These are phyloP conservation scores for Juglanconis oblonga DNA, from an alignment of 2,329 filamentous ascomycete genomes.

Conservation along the genomic window DNA sequence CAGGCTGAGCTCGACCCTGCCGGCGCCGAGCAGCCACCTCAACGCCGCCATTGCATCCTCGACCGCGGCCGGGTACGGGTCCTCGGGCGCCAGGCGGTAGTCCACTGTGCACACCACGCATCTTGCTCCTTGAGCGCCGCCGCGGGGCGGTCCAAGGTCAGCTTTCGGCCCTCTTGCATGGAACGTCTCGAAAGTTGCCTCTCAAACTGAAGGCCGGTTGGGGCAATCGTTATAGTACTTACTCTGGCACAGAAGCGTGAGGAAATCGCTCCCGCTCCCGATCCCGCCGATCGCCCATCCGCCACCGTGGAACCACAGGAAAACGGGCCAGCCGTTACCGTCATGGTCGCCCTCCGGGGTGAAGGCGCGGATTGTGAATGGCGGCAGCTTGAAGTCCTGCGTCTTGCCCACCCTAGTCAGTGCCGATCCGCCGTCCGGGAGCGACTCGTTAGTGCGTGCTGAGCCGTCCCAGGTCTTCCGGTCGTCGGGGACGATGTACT, in stretches of 20 bases:
- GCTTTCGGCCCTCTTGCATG: slow-evolving; percentile 6
- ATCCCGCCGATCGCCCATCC: no score
- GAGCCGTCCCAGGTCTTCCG: slow-evolving; percentile 6
- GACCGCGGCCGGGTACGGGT: neutral
- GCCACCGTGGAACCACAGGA: no score
- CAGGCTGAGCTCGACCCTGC: no score
- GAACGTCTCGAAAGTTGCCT: slow-evolving; percentile 17
- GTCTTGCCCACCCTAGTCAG: no score
- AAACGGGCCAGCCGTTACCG: no score
- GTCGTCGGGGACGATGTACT: slow-evolving; percentile 34
- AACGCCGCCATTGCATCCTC: neutral
- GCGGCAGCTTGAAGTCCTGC: no score
- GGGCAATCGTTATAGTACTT: no score
- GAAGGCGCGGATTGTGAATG: no score
- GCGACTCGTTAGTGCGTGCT: neutral
- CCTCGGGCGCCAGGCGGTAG: neutral
- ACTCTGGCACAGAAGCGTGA: no score
- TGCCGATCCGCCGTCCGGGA: no score
- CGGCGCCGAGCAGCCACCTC: neutral
- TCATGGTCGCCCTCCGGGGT: no score
- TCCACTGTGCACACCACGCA: neutral
- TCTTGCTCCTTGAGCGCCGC: neutral
- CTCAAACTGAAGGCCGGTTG: neutral
- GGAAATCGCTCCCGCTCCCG: no score
- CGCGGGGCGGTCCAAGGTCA: neutral